Base-by-base conservation (phyloP, 1,284 basidiomycete species). In the Retiboletus flavoniger region DNA sequence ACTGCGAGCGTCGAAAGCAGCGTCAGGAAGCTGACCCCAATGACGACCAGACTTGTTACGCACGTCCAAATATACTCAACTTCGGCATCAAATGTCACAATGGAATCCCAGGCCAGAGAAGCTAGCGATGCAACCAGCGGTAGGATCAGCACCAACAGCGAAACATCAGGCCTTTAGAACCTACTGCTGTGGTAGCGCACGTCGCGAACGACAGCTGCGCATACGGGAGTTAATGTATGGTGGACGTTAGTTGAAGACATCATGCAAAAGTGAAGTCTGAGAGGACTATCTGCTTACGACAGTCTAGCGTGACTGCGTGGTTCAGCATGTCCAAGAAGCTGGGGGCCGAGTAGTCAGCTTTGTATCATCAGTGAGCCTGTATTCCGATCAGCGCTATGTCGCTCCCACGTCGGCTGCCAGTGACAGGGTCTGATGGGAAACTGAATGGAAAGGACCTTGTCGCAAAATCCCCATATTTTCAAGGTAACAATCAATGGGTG, bases 31-130 rank as follows among this genome's bases (percentile, higher is more conserved):
- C 43, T n/a, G 9, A 32, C 17, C 28, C 26, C 11, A 26, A 42
- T 11, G 17, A 36, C 8, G 26, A 21, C 7, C 28, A 45, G 34
- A n/a, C n/a, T 13, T 4, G 10, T n/a, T 28, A 50, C 63, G 29
- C 39, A 68, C 62, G 47, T 29, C 64, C 61, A 68, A 19, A 68
- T 57, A 43, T 54, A 66, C 2, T 44, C 34, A 29, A 66, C 56
- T 43, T 68, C 65, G 5, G 66, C 48, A 5, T 54, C 53, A 17
- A 66, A 36, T 17, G 57, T 54, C 11, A 65, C 7, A 13, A 58
- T 4, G 26, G 9, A 43, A 16, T 62, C 16, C 62, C 65, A 64
- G 39, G 56, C 39, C 11, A 67, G 38, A 32, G 66, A 16, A 4
- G 52, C 8, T 11, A 63, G 28, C 2, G 54, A 54, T 21, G 56